Conservation (phyloP, 352 stramenopile species). For the Phytophthora aleatoria region DNA sequence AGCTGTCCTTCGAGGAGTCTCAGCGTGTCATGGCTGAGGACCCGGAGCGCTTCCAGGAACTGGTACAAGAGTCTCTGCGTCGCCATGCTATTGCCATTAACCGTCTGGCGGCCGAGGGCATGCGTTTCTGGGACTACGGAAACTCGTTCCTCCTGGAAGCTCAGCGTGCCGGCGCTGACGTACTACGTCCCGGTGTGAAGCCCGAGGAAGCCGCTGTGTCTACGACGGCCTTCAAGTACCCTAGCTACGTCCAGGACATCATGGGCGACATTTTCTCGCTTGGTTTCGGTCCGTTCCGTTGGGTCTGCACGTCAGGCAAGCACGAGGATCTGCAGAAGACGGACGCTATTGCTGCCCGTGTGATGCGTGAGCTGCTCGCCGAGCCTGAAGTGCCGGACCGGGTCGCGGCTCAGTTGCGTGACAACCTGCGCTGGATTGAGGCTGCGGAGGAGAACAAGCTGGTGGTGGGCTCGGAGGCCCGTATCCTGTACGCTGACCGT, state of each 20-base stretch:
- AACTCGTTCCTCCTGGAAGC: constrained; percentile 90
- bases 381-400: constrained; percentile 49
- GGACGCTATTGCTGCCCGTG: constrained; percentile 72
- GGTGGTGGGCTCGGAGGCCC: constrained; percentile 88
- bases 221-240: constrained; percentile 84
- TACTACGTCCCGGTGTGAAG: constrained; percentile 50
- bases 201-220: constrained; percentile 66
- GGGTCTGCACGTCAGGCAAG: constrained; percentile 81
- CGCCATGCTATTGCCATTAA: constrained; percentile 85
- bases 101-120: constrained; percentile 71
- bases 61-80: constrained; percentile 80
- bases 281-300: constrained; percentile 90
- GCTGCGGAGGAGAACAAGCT: constrained; percentile 85
- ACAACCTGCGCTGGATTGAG: constrained; percentile 89
- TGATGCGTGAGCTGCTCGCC: constrained; percentile 69
- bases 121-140: constrained; percentile 92
- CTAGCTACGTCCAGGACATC: constrained; percentile 91
- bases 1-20: constrained; percentile 82
- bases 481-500: constrained; percentile 88
- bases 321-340: constrained; percentile 76
- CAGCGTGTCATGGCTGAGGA: constrained; percentile 83
- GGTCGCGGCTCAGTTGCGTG: constrained; percentile 74
- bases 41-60: constrained; percentile 73
- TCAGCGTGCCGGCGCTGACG: constrained; percentile 80
- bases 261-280: constrained; percentile 93